A percentile compares a stretch with the other conserved stretches of the same genome.
phyloP scores from a whole-genome alignment of 2,329 filamentous ascomycete genomes.

The Fonsecaea erecta region DNA sequence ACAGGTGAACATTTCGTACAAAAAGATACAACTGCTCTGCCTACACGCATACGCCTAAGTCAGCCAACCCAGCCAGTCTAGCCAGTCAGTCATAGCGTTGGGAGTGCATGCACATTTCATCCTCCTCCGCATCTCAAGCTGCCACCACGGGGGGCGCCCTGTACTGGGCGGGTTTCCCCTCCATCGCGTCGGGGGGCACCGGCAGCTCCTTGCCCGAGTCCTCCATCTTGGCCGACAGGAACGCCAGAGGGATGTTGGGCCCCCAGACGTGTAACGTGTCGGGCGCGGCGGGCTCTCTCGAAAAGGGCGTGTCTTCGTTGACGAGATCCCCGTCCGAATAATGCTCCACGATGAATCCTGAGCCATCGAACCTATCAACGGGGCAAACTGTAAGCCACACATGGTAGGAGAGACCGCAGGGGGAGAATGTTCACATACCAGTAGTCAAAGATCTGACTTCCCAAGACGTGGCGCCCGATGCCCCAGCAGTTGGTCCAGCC shows the following conservation, averaged over 20 bases:
- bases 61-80: no score
- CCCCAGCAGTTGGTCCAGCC: constrained; percentile 72
- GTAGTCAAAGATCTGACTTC: constrained; percentile 74
- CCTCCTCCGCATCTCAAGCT: background rate
- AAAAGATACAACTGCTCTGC: background rate
- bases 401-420: no score
- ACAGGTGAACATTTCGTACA: no score
- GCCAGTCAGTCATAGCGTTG: background rate
- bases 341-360: constrained; percentile 68
- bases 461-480: constrained; percentile 71
- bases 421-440: constrained; percentile 61
- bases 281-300: constrained; percentile 39
- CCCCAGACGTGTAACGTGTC: constrained; percentile 44
- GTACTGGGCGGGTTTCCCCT: constrained; percentile 22
- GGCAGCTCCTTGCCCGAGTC: constrained; percentile 26
- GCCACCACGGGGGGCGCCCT: constrained; percentile 16
- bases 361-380: constrained; percentile 61
- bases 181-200: constrained; percentile 21
- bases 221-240: constrained; percentile 26
- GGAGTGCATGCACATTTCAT: no score
- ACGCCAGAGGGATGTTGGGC: constrained; percentile 37
- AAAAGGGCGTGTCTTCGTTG: constrained; percentile 40
- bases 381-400: no score
- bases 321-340: constrained; percentile 69
- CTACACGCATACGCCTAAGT: background rate